Conservation (phyloP, 2,329 filamentous ascomycete species). For the Apiospora malaysiana region DNA sequence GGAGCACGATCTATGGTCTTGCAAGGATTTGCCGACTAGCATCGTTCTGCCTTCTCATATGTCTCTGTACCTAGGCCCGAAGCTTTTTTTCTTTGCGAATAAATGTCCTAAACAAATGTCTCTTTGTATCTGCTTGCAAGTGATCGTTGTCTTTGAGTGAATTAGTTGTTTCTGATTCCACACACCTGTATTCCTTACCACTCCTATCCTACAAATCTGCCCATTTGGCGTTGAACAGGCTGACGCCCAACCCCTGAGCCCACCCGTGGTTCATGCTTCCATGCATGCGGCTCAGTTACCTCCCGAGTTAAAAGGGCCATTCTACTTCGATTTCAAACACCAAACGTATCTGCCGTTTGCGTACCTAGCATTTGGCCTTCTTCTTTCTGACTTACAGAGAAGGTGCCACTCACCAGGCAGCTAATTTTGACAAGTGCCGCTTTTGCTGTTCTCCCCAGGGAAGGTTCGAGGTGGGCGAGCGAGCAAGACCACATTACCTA, state of each 20-base stretch:
- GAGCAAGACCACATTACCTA: not conserved
- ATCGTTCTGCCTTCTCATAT: conserved; percentile 35
- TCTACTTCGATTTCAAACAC: too few relatives aligned
- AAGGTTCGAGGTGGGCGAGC: not conserved
- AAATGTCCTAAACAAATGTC: conserved; percentile 32
- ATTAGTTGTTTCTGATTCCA: not conserved
- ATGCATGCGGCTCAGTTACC: too few relatives aligned
- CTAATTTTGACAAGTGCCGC: not conserved
- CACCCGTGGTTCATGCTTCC: too few relatives aligned
- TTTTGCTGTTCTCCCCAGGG: not conserved
- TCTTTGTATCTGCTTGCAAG: not conserved
- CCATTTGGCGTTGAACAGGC: not conserved
- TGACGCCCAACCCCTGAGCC: too few relatives aligned
- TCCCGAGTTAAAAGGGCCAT: too few relatives aligned
- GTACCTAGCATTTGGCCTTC: too few relatives aligned
- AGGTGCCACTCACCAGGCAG: not conserved
- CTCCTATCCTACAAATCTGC: not conserved
- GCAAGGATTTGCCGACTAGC: conserved; percentile 34
- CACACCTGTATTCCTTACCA: not conserved
- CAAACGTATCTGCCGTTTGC: too few relatives aligned
- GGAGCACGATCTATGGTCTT: conserved; percentile 36
- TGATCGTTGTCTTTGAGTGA: not conserved
- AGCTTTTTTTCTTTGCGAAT: conserved; percentile 36
- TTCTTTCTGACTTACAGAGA: not conserved
- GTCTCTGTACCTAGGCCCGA: conserved; percentile 40